Conservation (phyloP, 805 yeast genomes). For the Ogataea nakhonphanomensis region DNA sequence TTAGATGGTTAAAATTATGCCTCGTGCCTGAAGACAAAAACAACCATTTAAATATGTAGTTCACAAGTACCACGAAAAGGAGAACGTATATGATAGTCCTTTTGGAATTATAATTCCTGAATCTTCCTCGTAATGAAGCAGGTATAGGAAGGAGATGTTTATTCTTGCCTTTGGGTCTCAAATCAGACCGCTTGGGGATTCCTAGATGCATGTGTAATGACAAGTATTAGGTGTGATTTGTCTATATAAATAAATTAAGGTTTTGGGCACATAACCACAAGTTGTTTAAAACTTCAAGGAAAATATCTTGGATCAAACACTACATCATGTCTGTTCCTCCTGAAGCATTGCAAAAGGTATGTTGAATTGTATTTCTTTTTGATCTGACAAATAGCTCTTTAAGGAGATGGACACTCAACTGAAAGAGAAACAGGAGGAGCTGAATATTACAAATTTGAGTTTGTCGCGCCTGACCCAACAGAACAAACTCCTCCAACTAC, state of each 20-base stretch:
- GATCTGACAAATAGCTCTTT: constrained; percentile 37
- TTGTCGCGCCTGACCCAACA: constrained; percentile 47
- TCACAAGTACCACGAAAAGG: constrained; percentile 6
- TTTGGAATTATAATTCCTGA: constrained; percentile 13
- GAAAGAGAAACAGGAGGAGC: constrained; percentile 55
- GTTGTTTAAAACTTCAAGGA: too few relatives aligned
- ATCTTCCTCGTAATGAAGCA: constrained; percentile 15
- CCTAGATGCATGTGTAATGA: constrained; percentile 24
- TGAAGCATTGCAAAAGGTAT: constrained; percentile 40
- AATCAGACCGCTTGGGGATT: constrained; percentile 25
- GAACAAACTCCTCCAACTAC: constrained; percentile 50
- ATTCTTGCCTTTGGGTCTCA: constrained; percentile 22
- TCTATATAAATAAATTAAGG: neutral
- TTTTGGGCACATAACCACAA: constrained; percentile 7
- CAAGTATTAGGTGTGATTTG: constrained; percentile 5
- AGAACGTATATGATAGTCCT: constrained; percentile 8
- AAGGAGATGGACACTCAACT: constrained; percentile 67
- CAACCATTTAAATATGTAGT: constrained; percentile 34
- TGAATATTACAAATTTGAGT: constrained; percentile 52
- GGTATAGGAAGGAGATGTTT: constrained; percentile 20
- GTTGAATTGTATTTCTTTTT: constrained; percentile 2
- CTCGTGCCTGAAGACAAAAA: constrained; percentile 6
- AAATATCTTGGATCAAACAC: neutral
- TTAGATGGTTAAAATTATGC: constrained; percentile 22
- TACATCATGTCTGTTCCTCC: constrained; percentile 40